These are phyloP conservation scores for Gelatoporia subvermispora DNA, from an alignment of 768 basidiomycete species.

Conservation along the genomic window DNA sequence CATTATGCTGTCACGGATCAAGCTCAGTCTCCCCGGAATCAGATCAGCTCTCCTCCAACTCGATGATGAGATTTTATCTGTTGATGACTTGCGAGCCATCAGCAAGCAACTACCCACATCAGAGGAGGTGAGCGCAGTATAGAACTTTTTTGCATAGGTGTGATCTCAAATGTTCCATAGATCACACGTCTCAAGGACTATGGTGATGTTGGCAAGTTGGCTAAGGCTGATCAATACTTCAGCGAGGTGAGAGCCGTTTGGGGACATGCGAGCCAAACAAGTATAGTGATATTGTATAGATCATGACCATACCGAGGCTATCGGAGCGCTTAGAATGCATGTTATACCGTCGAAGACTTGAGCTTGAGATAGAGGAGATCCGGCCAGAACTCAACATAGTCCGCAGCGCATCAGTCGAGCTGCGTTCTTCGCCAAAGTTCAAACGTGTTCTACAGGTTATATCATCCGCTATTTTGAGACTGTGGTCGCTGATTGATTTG, in stretches of 20 bases:
- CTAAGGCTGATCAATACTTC: constrained; percentile 84
- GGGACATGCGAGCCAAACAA: neutral
- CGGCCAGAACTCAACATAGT: constrained; percentile 76
- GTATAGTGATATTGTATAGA: constrained; percentile 35
- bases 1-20: constrained; percentile 81
- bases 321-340: constrained; percentile 73
- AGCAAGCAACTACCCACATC: constrained; percentile 71
- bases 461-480: neutral
- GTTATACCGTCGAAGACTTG: constrained; percentile 77
- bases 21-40: constrained; percentile 59
- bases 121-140: constrained; percentile 57
- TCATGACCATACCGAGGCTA: constrained; percentile 74
- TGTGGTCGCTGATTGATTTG: neutral
- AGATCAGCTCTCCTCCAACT: constrained; percentile 66
- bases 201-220: constrained; percentile 66
- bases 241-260: constrained; percentile 45
- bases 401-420: constrained; percentile 63
- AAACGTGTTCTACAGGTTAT: constrained; percentile 65
- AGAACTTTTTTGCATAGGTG: no score
- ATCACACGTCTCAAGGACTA: constrained; percentile 62
- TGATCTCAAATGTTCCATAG: constrained; percentile 38
- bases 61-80: constrained; percentile 59
- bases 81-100: constrained; percentile 77
- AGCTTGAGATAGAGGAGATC: constrained; percentile 79
- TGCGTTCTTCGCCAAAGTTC: constrained; percentile 60